phyloP scores from a whole-genome alignment of 257 asterid genomes.

The Galeopsis tetrahit region DNA sequence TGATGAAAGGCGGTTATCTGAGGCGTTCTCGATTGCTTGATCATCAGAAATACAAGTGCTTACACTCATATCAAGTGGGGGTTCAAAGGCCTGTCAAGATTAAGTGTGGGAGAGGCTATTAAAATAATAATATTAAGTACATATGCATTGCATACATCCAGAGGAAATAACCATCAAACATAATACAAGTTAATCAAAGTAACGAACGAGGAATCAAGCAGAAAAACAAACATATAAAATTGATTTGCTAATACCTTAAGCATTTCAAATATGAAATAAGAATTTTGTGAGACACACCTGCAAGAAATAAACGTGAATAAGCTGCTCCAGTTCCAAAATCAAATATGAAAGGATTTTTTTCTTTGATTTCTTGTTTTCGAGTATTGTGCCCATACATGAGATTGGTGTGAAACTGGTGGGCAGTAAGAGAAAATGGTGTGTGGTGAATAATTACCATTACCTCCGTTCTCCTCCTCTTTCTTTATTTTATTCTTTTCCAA shows the following conservation, averaged over 20 bases:
- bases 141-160: constrained; percentile 23
- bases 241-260: constrained; percentile 68
- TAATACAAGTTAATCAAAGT: constrained; percentile 19
- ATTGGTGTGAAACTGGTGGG: neutral
- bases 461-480: neutral
- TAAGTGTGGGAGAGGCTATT: constrained; percentile 30
- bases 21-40: constrained; percentile 43
- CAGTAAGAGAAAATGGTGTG: neutral
- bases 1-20: constrained; percentile 40
- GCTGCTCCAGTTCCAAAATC: constrained; percentile 17
- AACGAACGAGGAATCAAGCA: constrained; percentile 14
- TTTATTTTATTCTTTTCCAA: neutral
- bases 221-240: constrained; percentile 18
- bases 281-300: constrained; percentile 92
- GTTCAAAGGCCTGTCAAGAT: constrained; percentile 85
- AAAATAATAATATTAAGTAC: constrained; percentile 28
- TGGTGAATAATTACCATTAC: neutral
- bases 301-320: constrained; percentile 41
- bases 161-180: constrained; percentile 15
- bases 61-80: constrained; percentile 87
- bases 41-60: constrained; percentile 52
- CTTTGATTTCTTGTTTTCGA: neutral
- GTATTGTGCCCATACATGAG: constrained; percentile 10
- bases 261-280: constrained; percentile 95
- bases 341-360: neutral